Conservation (phyloP, 805 yeast genomes). For the Candida manassasensis region DNA sequence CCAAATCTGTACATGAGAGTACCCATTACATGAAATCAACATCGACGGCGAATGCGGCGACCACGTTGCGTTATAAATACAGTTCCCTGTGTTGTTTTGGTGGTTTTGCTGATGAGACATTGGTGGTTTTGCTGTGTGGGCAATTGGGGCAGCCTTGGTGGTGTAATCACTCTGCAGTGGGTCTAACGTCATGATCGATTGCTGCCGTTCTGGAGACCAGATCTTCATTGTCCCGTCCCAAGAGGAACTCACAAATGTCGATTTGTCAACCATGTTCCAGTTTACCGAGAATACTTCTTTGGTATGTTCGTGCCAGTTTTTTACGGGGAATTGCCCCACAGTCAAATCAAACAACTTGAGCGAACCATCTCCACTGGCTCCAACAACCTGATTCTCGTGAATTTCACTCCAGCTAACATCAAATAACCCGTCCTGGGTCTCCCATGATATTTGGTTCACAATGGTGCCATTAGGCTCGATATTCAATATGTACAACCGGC, state of each 20-base stretch:
- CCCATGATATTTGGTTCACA: constrained; percentile 52
- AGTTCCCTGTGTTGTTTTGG: constrained; percentile 42
- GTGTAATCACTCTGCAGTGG: constrained; percentile 23
- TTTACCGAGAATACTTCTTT: constrained; percentile 69
- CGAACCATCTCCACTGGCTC: constrained; percentile 88
- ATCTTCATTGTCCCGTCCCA: constrained; percentile 91
- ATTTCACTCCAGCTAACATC: constrained; percentile 86
- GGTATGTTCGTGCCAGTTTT: constrained; percentile 71
- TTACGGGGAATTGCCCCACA: constrained; percentile 64
- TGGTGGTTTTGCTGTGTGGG: constrained; percentile 21
- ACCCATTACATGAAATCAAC: constrained; percentile 66
- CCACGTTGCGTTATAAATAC: constrained; percentile 75
- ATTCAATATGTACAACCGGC: constrained; percentile 66
- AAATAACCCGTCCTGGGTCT: constrained; percentile 91
- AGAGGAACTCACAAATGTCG: constrained; percentile 67
- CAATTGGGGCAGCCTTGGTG: constrained; percentile 22
- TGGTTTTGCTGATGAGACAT: constrained; percentile 34
- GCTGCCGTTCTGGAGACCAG: constrained; percentile 62
- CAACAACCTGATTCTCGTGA: constrained; percentile 80
- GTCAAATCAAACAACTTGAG: constrained; percentile 75
- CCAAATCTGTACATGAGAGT: constrained; percentile 75
- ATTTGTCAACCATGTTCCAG: constrained; percentile 70
- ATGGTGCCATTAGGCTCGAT: constrained; percentile 66
- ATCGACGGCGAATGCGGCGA: constrained; percentile 80
- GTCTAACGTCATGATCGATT: constrained; percentile 54